Conservation (phyloP, 176 grass and related monocot species). For the Eremochloa ophiuroides region DNA sequence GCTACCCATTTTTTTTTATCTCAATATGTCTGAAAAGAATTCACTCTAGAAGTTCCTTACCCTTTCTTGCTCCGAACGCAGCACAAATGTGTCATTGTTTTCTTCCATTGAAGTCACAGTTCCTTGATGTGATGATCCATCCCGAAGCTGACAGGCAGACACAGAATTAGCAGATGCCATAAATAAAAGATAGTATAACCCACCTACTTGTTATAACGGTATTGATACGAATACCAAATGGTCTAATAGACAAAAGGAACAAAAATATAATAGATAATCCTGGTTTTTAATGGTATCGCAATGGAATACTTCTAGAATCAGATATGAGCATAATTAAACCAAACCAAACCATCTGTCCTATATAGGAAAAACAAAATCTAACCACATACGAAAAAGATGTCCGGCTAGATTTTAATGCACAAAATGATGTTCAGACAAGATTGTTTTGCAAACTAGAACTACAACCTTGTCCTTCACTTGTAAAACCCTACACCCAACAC, state of each 20-base stretch:
- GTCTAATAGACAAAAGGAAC: not conserved
- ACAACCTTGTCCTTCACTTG: not conserved
- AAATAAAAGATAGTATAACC: not conserved
- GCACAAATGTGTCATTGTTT: constrained; percentile 75
- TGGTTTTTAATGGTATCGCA: not conserved
- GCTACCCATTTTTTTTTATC: not conserved
- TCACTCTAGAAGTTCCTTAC: constrained; percentile 23
- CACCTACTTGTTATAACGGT: not conserved
- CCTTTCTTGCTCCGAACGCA: constrained; percentile 68
- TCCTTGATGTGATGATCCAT: constrained; percentile 89
- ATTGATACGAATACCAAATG: not conserved
- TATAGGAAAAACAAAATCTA: not conserved
- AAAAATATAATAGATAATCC: not conserved
- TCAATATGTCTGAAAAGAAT: constrained; percentile 5
- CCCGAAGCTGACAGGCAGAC: constrained; percentile 60
- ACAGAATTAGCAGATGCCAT: not conserved
- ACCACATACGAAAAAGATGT: not conserved
- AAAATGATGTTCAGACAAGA: not conserved
- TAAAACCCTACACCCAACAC: not conserved
- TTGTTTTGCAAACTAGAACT: not conserved
- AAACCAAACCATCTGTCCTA: not conserved
- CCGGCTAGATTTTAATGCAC: not conserved
- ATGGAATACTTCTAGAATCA: not conserved
- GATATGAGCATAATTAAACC: not conserved
- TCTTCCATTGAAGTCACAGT: constrained; percentile 96